Percentiles rank a stretch among this genome's conserved stretches.
Conservation (phyloP, 495 filamentous ascomycete species). For the Podospora comata region DNA sequence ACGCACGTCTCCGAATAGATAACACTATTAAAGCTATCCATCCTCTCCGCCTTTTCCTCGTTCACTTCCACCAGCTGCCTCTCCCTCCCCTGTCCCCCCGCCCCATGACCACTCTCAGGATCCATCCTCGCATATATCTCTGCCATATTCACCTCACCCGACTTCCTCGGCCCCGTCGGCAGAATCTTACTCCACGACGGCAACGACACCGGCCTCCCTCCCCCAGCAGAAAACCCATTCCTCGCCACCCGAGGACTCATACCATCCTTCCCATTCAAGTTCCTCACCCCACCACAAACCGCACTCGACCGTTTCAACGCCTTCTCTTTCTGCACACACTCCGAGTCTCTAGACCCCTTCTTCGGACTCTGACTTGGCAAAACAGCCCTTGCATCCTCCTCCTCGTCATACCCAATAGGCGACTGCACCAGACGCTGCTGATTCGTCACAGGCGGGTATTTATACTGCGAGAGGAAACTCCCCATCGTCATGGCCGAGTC, state of each 20-base stretch:
- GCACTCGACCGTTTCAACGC: background rate
- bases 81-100: background rate
- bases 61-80: background rate
- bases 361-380: background rate
- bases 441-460: background rate
- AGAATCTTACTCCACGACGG: background rate
- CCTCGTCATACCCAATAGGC: background rate
- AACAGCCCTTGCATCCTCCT: background rate
- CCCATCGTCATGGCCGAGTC: background rate
- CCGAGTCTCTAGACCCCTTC: background rate
- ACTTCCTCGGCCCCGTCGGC: background rate
- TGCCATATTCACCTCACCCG: background rate
- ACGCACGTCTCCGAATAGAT: background rate
- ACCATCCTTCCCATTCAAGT: background rate
- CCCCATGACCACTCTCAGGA: background rate
- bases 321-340: background rate
- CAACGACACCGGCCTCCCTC: background rate
- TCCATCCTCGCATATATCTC: background rate
- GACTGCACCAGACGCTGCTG: background rate
- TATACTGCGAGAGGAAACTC: background rate
- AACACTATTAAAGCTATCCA: background rate
- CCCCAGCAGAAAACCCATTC: background rate
- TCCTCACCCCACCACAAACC: background rate
- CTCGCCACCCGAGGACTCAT: background rate
- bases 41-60: background rate